Conservation (phyloP, 2,329 filamentous ascomycete genomes). For the Talaromyces sp. region DNA sequence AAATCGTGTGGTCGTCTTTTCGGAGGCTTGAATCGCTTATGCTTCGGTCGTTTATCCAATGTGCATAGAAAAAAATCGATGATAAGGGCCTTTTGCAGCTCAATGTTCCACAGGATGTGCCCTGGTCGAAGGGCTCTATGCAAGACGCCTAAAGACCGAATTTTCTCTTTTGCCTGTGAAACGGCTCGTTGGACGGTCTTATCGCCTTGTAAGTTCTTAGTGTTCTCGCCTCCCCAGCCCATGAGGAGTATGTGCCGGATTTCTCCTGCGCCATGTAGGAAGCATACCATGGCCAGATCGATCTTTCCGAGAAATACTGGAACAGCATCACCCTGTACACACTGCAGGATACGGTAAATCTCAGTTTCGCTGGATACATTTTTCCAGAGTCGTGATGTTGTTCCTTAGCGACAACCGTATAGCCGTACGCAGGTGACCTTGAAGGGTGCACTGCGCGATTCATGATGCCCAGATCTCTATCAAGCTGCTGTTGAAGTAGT, state of each 20-base stretch:
- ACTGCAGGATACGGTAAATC: constrained; percentile 15
- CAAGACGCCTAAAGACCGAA: constrained; percentile 12
- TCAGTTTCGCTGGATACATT: constrained; percentile 20
- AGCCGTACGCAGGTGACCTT: constrained; percentile 24
- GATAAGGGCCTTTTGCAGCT: constrained; percentile 16
- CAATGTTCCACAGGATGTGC: constrained; percentile 20
- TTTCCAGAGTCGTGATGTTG: constrained; percentile 20
- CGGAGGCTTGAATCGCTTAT: no score
- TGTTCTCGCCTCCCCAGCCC: no score
- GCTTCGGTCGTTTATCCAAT: constrained; percentile 5
- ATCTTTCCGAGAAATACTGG: constrained; percentile 19
- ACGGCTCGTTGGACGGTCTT: neutral
- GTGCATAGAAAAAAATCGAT: constrained; percentile 17
- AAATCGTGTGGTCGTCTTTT: no score
- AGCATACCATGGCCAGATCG: neutral
- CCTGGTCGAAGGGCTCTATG: constrained; percentile 14
- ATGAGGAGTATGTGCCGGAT: no score
- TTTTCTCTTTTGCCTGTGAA: neutral
- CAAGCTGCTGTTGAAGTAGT: constrained; percentile 21
- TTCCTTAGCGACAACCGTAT: constrained; percentile 25
- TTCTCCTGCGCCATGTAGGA: no score
- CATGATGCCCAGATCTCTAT: constrained; percentile 19
- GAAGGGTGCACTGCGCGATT: constrained; percentile 22
- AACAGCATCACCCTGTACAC: constrained; percentile 21
- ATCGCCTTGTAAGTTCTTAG: no score